phyloP scores from a whole-genome alignment of 176 grass and related monocot genomes.

The Oryza officinalis region DNA sequence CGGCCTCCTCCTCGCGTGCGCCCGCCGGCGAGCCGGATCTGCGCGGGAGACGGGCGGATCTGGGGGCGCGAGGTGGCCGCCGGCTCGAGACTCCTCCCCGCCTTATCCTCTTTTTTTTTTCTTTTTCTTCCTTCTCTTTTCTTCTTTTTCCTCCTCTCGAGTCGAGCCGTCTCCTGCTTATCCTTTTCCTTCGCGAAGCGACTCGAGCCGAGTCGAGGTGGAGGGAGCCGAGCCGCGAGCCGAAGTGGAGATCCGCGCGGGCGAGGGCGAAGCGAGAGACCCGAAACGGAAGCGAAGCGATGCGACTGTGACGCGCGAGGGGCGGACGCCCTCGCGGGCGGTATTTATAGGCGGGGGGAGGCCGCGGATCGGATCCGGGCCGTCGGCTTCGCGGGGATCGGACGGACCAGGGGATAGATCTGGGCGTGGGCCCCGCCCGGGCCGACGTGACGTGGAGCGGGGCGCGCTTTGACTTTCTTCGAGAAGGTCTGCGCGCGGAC shows the following conservation, averaged over 20 bases:
- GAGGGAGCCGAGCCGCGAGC: not conserved
- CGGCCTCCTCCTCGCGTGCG: not conserved
- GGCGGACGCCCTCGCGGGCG: not conserved
- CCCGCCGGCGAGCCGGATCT: slow-evolving; percentile 36
- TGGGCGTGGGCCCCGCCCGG: not conserved
- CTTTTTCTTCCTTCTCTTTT: not conserved
- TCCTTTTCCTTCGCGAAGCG: slow-evolving; percentile 35
- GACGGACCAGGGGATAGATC: slow-evolving; percentile 33
- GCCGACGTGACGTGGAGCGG: slow-evolving; percentile 48
- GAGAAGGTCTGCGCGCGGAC: not conserved
- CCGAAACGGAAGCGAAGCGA: not conserved
- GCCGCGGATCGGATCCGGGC: slow-evolving; percentile 18
- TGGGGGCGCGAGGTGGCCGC: slow-evolving; percentile 35
- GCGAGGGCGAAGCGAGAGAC: not conserved
- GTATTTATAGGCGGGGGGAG: slow-evolving; percentile 51
- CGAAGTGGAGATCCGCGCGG: not conserved
- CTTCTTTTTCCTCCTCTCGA: not conserved
- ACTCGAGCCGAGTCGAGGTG: not conserved
- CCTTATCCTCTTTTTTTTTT: slow-evolving; percentile 31
- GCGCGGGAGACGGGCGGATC: slow-evolving; percentile 26
- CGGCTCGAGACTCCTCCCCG: slow-evolving; percentile 11
- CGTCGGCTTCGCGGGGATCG: slow-evolving; percentile 35
- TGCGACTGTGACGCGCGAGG: slow-evolving; percentile 28
- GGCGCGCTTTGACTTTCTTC: slow-evolving; percentile 50
- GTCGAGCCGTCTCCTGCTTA: slow-evolving; percentile 36